Conservation (phyloP, 176 grass and related monocot species). For the Oryza australiensis region DNA sequence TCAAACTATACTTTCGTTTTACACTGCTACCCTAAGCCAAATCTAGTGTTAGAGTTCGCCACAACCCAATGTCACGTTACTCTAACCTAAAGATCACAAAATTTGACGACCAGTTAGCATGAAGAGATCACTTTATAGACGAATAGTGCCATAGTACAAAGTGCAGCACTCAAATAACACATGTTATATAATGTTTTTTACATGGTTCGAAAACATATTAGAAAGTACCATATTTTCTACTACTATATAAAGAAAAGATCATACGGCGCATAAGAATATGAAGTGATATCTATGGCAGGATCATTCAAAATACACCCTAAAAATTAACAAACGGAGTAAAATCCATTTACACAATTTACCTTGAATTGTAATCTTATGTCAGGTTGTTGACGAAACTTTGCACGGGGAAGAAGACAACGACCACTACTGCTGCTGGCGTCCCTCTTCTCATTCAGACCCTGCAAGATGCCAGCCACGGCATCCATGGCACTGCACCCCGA, state of each 20-base stretch:
- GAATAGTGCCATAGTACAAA: too few species aligned
- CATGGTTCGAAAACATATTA: too few species aligned
- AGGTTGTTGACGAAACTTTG: not conserved
- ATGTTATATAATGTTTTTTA: too few species aligned
- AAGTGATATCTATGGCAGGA: not conserved
- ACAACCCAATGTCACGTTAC: too few species aligned
- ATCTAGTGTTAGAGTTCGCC: not conserved
- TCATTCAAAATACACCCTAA: not conserved
- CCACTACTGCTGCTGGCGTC: not conserved
- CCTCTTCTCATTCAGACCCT: slow-evolving; percentile 25
- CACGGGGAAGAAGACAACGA: not conserved
- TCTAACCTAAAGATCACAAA: too few species aligned
- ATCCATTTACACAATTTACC: slow-evolving; percentile 12
- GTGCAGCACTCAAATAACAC: too few species aligned
- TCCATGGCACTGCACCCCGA: slow-evolving; percentile 16
- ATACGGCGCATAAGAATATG: too few species aligned
- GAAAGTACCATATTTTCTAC: too few species aligned
- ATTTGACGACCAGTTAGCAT: too few species aligned
- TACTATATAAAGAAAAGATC: too few species aligned
- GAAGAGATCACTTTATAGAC: too few species aligned
- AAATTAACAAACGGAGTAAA: not conserved
- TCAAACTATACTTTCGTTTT: not conserved
- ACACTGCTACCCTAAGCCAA: not conserved
- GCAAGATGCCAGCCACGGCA: slow-evolving; percentile 2
- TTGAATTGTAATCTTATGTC: slow-evolving; percentile 15